Conservation (phyloP, 768 basidiomycete species). For the Kwoniella botswanensis region DNA sequence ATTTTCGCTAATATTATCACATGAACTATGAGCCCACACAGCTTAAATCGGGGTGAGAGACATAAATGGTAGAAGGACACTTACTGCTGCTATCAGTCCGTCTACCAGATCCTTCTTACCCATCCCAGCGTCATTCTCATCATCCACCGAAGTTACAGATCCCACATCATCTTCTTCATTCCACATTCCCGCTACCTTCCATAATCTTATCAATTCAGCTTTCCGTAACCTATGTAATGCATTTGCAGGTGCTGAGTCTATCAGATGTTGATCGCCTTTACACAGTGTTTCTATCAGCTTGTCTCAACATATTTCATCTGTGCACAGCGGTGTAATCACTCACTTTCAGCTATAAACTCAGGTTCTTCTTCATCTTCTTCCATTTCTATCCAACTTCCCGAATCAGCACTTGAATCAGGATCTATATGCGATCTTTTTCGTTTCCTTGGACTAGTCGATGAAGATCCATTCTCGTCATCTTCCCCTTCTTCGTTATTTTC, state of each 20-base stretch:
- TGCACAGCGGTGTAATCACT: constrained; percentile 8
- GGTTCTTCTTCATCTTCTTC: constrained; percentile 47
- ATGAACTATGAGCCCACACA: background rate
- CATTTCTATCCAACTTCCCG: constrained; percentile 45
- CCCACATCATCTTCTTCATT: constrained; percentile 33
- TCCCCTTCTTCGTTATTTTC: background rate
- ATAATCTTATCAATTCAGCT: constrained; percentile 54
- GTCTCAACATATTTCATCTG: background rate
- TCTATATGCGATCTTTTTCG: constrained; percentile 35
- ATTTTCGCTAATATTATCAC: constrained; percentile 3
- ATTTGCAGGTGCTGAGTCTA: constrained; percentile 50
- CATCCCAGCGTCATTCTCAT: constrained; percentile 41
- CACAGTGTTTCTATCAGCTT: background rate
- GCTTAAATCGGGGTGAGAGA: too few relatives aligned
- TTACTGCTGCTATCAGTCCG: constrained; percentile 51
- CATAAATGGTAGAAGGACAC: constrained; percentile 18
- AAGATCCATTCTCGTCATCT: constrained; percentile 11
- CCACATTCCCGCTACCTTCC: constrained; percentile 57
- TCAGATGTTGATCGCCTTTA: constrained; percentile 53
- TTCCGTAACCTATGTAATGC: constrained; percentile 51
- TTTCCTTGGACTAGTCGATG: constrained; percentile 37
- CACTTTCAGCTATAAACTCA: constrained; percentile 53
- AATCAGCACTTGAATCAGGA: constrained; percentile 26
- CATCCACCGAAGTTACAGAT: constrained; percentile 21
- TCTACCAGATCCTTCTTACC: constrained; percentile 55